Evolutionary conservation across 148 eudicot genomes (phyloP).

Genomic region (Fallopia convolvulus): DNA sequence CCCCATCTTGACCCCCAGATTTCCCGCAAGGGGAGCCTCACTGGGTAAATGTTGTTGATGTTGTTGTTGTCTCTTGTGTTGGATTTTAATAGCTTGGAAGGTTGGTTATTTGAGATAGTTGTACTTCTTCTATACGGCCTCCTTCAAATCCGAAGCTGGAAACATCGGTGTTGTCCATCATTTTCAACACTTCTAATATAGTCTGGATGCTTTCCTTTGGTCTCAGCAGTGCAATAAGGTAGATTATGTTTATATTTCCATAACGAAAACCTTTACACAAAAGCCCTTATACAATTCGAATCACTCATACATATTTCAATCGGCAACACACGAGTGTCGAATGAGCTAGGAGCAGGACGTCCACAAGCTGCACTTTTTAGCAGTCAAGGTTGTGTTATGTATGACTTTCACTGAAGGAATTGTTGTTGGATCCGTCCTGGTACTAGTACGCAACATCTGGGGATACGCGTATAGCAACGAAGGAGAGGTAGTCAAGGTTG

Average conservation of each 20-base stretch:
- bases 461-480: slow-evolving; percentile 52
- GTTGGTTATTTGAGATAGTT: slow-evolving; percentile 17
- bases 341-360: slow-evolving; percentile 58
- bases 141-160: slow-evolving; percentile 17
- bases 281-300: no score
- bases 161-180: slow-evolving; percentile 20
- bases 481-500: slow-evolving; percentile 38
- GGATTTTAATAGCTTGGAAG: slow-evolving; percentile 7
- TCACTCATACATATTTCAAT: neutral
- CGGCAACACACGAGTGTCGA: slow-evolving; percentile 49
- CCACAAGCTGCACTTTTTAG: slow-evolving; percentile 52
- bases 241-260: neutral
- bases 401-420: slow-evolving; percentile 39
- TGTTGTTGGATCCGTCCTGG: slow-evolving; percentile 17
- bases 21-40: no score
- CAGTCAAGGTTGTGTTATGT: slow-evolving; percentile 28
- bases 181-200: slow-evolving; percentile 60
- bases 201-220: slow-evolving; percentile 81
- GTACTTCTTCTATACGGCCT: slow-evolving; percentile 12
- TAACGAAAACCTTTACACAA: no score
- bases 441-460: slow-evolving; percentile 45
- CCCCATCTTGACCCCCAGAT: no score
- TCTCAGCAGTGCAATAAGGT: slow-evolving; percentile 75
- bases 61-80: no score
- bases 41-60: no score